phyloP scores from a whole-genome alignment of 495 filamentous ascomycete species.

The Cryomyces minteri region DNA sequence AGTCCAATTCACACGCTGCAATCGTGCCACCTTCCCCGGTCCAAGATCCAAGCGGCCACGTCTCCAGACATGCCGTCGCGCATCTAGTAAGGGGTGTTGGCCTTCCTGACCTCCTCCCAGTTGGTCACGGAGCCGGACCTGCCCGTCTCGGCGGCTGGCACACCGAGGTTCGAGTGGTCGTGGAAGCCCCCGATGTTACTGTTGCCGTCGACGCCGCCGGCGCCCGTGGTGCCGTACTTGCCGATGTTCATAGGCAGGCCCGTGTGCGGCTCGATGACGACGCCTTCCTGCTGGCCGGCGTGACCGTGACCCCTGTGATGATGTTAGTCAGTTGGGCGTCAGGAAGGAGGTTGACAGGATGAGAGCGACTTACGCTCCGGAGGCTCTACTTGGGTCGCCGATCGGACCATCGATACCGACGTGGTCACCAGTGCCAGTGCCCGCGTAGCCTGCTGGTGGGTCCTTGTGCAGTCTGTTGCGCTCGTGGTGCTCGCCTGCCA shows the following conservation, averaged over 20 bases:
- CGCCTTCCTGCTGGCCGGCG: background rate
- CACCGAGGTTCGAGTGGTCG: background rate
- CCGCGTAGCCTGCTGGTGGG: slow-evolving; percentile 9
- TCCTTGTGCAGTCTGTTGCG: slow-evolving; percentile 13
- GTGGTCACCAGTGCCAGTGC: background rate
- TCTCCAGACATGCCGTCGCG: no score
- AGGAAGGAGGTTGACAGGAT: background rate
- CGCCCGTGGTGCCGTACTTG: slow-evolving; percentile 10
- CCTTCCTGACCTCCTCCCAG: slow-evolving; percentile 13
- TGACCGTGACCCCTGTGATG: no score
- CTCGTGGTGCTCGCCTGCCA: slow-evolving; percentile 5
- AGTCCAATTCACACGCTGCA: no score
- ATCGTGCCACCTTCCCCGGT: no score
- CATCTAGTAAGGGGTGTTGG: slow-evolving; percentile 10
- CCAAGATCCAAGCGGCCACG: no score
- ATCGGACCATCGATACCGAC: slow-evolving; percentile 7
- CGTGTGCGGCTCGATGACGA: slow-evolving; percentile 13
- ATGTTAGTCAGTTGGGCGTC: no score
- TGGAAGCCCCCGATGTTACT: slow-evolving; percentile 4
- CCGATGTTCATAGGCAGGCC: slow-evolving; percentile 17
- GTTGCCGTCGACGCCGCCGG: slow-evolving; percentile 13
- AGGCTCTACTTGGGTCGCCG: slow-evolving; percentile 1
- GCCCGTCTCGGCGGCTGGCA: background rate
- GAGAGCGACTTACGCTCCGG: background rate
- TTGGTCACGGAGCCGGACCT: background rate